A percentile compares a stretch with the other conserved stretches of the same genome.
phyloP scores from a whole-genome alignment of 345 rosid species.

The Raphanus sativus region DNA sequence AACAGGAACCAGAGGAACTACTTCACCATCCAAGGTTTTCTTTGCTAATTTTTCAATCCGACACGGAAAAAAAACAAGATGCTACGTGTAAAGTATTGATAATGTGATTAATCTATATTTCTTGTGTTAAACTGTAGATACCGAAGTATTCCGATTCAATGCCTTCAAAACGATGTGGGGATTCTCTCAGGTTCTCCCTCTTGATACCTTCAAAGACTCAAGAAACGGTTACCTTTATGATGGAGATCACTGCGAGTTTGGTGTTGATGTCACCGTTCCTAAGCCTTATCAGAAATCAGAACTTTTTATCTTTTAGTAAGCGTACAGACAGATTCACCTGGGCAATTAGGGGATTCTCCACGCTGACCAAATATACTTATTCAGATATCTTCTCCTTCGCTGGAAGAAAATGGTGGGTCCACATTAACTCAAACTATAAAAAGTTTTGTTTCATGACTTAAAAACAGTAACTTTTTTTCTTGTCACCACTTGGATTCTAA shows the following conservation, averaged over 20 bases:
- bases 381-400: not conserved
- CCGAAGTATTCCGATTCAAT: not conserved
- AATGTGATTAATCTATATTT: not conserved
- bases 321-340: not conserved
- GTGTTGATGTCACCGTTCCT: not conserved
- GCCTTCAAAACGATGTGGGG: not conserved
- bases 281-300: not conserved
- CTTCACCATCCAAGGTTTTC: not conserved
- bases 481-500: not conserved
- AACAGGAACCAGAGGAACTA: not conserved
- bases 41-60: not conserved
- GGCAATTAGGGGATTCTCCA: not conserved
- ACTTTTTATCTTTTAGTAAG: not conserved
- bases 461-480: not conserved
- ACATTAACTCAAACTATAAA: not conserved
- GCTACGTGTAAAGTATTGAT: not conserved
- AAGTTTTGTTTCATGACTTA: not conserved
- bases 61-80: not conserved
- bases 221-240: not conserved
- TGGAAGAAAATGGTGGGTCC: not conserved
- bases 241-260: not conserved
- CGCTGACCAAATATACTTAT: not conserved
- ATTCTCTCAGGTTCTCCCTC: slow-evolving; percentile 5
- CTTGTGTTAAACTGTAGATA: not conserved
- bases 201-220: not conserved